A percentile compares a stretch with the other conserved stretches of the same genome.
Evolutionary conservation across 495 filamentous ascomycete genomes (phyloP).

Genomic region (Cladorrhinum samala): DNA sequence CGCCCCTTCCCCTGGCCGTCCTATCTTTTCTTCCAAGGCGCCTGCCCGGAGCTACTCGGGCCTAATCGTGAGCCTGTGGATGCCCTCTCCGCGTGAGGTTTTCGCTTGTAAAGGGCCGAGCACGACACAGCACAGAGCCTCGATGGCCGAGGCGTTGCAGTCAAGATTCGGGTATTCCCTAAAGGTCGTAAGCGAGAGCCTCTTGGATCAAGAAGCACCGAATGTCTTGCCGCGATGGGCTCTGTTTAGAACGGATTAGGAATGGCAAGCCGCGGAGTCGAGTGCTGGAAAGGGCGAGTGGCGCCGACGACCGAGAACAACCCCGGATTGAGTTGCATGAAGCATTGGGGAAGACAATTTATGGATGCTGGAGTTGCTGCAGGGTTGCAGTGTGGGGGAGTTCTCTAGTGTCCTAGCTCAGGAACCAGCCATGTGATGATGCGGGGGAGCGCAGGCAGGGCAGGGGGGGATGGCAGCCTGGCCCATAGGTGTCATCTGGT

Average conservation of each 20-base stretch:
- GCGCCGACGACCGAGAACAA: not conserved
- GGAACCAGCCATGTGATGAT: not conserved
- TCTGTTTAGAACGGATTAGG: not conserved
- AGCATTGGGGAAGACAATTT: not conserved
- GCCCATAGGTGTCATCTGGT: not conserved
- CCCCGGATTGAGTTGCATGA: conserved; percentile 4
- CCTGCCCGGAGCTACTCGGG: no score
- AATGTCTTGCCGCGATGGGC: not conserved
- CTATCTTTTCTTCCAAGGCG: no score
- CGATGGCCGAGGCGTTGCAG: no score
- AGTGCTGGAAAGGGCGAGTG: not conserved
- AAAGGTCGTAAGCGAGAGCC: not conserved
- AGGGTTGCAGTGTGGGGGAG: not conserved
- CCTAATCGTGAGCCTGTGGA: no score
- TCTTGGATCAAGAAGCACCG: not conserved
- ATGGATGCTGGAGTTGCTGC: not conserved
- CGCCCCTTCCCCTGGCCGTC: not conserved
- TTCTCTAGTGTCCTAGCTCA: not conserved
- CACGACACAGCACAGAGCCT: no score
- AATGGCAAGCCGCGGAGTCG: not conserved
- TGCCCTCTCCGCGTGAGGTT: no score
- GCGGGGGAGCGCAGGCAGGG: not conserved
- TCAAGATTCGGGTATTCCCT: no score
- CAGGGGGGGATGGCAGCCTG: no score
- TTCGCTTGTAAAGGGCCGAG: no score